Evolutionary conservation across 2,329 filamentous ascomycete species (phyloP).

Genomic region (Dothistroma septosporum): DNA sequence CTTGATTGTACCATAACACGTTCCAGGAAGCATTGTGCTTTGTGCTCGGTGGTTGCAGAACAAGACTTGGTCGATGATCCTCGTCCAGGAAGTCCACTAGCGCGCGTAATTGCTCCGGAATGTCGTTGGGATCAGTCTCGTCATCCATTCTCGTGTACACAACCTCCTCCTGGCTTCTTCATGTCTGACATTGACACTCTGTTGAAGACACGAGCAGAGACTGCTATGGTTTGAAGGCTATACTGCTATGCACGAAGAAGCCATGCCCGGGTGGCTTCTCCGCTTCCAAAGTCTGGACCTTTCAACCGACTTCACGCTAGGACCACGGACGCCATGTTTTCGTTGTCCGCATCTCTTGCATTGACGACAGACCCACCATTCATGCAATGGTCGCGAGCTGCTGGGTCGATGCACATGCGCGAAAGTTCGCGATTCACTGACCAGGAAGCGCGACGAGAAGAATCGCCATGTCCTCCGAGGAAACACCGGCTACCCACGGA

Average conservation of each 20-base stretch:
- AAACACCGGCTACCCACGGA: not conserved
- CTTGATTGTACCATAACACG: slow-evolving; percentile 16
- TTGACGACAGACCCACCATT: not conserved
- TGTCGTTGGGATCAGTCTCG: not conserved
- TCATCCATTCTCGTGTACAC: slow-evolving; percentile 2
- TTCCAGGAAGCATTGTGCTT: not conserved
- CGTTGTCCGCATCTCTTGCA: not conserved
- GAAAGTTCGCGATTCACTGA: not conserved
- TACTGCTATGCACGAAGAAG: not conserved
- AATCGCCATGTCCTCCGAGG: not conserved
- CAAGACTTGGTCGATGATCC: slow-evolving; percentile 20
- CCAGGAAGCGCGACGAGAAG: not conserved
- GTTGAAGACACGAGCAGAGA: not conserved
- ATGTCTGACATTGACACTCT: not conserved
- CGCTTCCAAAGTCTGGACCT: not conserved
- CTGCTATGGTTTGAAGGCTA: not conserved
- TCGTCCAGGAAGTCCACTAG: slow-evolving; percentile 23
- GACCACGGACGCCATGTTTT: not conserved
- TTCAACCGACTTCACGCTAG: not conserved
- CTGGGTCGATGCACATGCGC: not conserved
- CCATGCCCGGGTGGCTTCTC: not conserved
- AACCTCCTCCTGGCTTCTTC: not conserved
- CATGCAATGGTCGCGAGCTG: not conserved
- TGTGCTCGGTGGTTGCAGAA: slow-evolving; percentile 8
- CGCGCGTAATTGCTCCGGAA: slow-evolving; percentile 22